Percentiles rank a stretch among this genome's conserved stretches.
Evolutionary conservation across 2,329 filamentous ascomycete genomes (phyloP).

Genomic region (Rhexocercosporidium sp.): DNA sequence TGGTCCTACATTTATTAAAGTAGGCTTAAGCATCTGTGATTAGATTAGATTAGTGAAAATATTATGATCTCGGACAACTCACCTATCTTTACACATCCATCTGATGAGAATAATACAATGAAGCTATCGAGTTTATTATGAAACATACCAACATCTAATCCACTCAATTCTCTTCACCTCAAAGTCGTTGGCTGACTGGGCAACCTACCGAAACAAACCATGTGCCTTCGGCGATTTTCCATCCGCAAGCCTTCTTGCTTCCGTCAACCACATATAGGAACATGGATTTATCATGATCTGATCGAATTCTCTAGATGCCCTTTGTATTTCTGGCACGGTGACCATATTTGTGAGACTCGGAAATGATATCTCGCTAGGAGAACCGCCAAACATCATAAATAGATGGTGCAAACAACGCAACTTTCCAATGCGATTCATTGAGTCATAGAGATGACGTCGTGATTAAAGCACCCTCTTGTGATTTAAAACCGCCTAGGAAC

Average conservation of each 20-base stretch:
- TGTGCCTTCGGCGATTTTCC: neutral
- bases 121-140: neutral
- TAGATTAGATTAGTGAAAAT: neutral
- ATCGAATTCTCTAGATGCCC: too few species aligned
- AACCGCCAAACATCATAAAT: neutral
- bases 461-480: neutral
- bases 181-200: too few species aligned
- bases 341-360: neutral
- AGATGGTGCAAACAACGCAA: neutral
- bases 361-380: neutral
- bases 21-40: neutral
- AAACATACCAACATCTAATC: neutral
- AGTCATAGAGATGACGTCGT: neutral
- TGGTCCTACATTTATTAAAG: neutral
- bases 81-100: neutral
- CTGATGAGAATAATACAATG: neutral
- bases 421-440: neutral
- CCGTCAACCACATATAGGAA: neutral
- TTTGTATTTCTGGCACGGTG: neutral
- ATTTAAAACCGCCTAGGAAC: neutral
- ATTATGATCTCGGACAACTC: slow-evolving; percentile 1
- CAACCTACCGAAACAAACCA: too few species aligned
- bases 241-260: neutral
- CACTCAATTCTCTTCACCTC: too few species aligned
- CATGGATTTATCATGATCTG: neutral